phyloP scores from a whole-genome alignment of 148 eudicot genomes.

The Diospyros lotus region DNA sequence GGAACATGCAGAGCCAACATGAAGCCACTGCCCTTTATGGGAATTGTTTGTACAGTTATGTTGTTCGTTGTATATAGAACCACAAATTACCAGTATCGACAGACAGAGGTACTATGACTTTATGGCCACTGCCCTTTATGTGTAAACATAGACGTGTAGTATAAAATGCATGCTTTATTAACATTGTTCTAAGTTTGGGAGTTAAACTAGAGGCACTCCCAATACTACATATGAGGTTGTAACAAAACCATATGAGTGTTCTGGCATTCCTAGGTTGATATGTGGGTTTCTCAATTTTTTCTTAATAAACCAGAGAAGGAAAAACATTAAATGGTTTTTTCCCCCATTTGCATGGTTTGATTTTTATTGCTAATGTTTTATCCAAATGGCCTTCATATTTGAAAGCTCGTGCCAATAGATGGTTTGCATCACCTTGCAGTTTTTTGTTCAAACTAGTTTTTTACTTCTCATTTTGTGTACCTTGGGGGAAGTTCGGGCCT shows the following conservation, averaged over 20 bases:
- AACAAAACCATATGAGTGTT: not conserved
- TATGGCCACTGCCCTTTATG: not conserved
- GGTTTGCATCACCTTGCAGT: slow-evolving; percentile 3
- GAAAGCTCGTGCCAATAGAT: not conserved
- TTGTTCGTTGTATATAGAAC: slow-evolving; percentile 89
- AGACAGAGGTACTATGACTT: slow-evolving; percentile 64
- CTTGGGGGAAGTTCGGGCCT: not conserved
- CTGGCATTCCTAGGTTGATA: not conserved
- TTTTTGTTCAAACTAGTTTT: slow-evolving; percentile 8
- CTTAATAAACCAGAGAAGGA: not conserved
- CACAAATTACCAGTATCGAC: slow-evolving; percentile 75
- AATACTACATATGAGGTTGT: not conserved
- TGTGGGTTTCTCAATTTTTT: not conserved
- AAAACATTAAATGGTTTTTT: not conserved
- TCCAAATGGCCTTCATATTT: not conserved
- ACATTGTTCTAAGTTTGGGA: not conserved
- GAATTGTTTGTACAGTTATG: slow-evolving; percentile 71
- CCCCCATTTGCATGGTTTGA: not conserved
- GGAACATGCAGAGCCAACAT: slow-evolving; percentile 60
- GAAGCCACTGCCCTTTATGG: slow-evolving; percentile 73
- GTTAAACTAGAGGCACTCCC: not conserved
- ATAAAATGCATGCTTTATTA: not conserved
- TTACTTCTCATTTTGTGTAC: not conserved
- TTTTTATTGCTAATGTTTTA: not conserved
- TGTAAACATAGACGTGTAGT: not conserved